These are phyloP conservation scores for Calamus simplicifolius DNA, from an alignment of 176 grass and related monocot species.

Conservation along the genomic window DNA sequence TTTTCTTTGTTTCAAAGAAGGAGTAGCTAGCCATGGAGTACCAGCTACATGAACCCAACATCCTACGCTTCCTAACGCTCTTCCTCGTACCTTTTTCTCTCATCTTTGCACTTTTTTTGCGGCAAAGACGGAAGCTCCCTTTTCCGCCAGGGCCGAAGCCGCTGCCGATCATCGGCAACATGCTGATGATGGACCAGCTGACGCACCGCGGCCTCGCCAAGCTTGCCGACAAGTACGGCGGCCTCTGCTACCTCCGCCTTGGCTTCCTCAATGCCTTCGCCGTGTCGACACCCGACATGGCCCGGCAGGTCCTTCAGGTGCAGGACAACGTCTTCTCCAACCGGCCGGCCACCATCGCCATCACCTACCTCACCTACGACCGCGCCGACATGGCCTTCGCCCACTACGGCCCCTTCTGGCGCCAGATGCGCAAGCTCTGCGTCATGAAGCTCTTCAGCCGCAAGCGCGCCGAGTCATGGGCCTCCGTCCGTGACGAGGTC, in stretches of 20 bases:
- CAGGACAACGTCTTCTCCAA: constrained; percentile 90
- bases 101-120: constrained; percentile 15
- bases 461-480: constrained; percentile 68
- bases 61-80: constrained; percentile 1
- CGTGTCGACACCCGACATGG: constrained; percentile 79
- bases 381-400: constrained; percentile 96
- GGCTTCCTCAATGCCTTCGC: constrained; percentile 53
- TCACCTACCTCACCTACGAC: constrained; percentile 68
- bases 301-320: constrained; percentile 71
- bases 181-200: constrained; percentile 91
- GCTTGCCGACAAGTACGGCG: constrained; percentile 59
- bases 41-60: constrained; percentile 48
- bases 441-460: constrained; percentile 89
- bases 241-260: constrained; percentile 53
- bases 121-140: constrained; percentile 22
- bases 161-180: constrained; percentile 81
- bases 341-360: constrained; percentile 71
- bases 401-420: constrained; percentile 95
- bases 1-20: no score
- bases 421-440: constrained; percentile 86
- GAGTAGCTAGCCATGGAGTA: constrained; percentile 25
- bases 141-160: constrained; percentile 66
- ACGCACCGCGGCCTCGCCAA: constrained; percentile 81
- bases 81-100: constrained; percentile 24
- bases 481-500: constrained; percentile 62